Conservation (phyloP, 2,329 filamentous ascomycete species). For the Botrytis cinerea region DNA sequence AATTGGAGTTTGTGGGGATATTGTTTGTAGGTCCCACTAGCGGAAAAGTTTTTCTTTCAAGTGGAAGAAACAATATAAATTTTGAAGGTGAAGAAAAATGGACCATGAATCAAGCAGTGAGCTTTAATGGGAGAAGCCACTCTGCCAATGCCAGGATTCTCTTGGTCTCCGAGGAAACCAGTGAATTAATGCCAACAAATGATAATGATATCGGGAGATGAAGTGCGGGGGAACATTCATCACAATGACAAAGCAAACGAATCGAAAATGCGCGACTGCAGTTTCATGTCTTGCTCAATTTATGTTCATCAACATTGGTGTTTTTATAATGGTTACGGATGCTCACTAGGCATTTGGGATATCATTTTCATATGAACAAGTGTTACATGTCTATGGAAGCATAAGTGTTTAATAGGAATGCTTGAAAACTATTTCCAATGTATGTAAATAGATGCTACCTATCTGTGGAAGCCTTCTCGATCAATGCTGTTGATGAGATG, state of each 20-base stretch:
- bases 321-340: not conserved
- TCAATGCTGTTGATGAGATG: not conserved
- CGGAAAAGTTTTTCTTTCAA: constrained; percentile 8
- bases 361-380: not conserved
- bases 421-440: not conserved
- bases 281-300: not conserved
- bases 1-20: constrained; percentile 5
- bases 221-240: constrained; percentile 10
- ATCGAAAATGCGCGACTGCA: not conserved
- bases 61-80: constrained; percentile 1
- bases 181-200: constrained; percentile 8
- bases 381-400: not conserved
- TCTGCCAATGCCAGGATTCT: not conserved
- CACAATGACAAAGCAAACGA: constrained; percentile 1
- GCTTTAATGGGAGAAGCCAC: not conserved
- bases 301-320: not conserved
- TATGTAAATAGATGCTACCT: not conserved
- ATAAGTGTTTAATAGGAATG: not conserved
- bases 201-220: not conserved
- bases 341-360: not conserved
- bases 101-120: not conserved
- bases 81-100: constrained; percentile 10
- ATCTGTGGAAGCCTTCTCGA: not conserved
- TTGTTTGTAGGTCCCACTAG: not conserved
- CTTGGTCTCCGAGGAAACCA: not conserved